These are phyloP conservation scores for Verbascum thapsus DNA, from an alignment of 257 asterid species.

Conservation along the genomic window DNA sequence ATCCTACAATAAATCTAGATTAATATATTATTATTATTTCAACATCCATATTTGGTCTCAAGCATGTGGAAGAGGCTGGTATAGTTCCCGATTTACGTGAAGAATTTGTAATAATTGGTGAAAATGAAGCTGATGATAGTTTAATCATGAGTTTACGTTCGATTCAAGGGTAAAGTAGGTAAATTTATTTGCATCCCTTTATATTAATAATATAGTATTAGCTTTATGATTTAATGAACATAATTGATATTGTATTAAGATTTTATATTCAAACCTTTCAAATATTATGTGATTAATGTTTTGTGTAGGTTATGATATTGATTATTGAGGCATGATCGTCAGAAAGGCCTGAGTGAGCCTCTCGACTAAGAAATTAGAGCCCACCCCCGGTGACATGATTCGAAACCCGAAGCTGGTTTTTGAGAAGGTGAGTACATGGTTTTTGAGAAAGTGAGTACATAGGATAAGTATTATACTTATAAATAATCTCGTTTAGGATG, in stretches of 20 bases:
- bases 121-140: conserved; percentile 80
- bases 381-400: conserved; percentile 99
- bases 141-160: conserved; percentile 84
- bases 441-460: no score
- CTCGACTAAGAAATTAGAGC: conserved; percentile 96
- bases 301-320: conserved; percentile 85
- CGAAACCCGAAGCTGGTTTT: conserved; percentile 92
- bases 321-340: conserved; percentile 99
- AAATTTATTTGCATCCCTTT: conserved; percentile 1
- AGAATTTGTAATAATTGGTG: conserved; percentile 80
- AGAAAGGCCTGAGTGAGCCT: conserved; percentile 96
- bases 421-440: conserved; percentile 80
- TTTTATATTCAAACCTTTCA: not conserved
- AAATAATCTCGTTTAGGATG: not conserved
- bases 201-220: not conserved
- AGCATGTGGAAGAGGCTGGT: conserved; percentile 84
- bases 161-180: conserved; percentile 88
- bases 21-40: no score
- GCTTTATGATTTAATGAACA: no score
- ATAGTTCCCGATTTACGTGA: conserved; percentile 78
- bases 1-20: no score
- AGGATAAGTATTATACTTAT: no score
- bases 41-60: conserved; percentile 70
- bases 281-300: conserved; percentile 13
- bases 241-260: not conserved